Evolutionary conservation across 2,329 filamentous ascomycete genomes (phyloP).

Genomic region (Aureobasidium sp.): DNA sequence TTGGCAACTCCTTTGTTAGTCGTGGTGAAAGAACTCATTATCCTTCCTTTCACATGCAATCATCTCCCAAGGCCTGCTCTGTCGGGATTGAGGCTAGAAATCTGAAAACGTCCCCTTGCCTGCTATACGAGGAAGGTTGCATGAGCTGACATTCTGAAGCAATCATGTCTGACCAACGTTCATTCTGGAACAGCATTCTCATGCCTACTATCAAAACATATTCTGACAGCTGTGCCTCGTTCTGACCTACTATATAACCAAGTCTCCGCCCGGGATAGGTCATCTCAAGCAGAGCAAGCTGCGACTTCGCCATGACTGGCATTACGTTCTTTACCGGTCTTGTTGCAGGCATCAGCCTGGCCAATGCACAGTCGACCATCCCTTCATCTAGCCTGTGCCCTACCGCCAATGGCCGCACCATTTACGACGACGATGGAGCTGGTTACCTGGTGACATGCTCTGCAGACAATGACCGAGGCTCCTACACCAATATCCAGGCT

Average conservation of each 20-base stretch:
- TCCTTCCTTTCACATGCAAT: background rate
- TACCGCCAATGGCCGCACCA: conserved; percentile 19
- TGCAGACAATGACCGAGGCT: conserved; percentile 9
- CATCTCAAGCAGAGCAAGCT: background rate
- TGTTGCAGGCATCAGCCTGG: background rate
- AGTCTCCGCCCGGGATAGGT: background rate
- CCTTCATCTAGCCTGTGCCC: conserved; percentile 19
- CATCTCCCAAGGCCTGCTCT: background rate
- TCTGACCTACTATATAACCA: background rate
- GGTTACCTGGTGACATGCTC: conserved; percentile 12
- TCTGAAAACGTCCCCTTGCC: background rate
- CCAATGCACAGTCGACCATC: background rate
- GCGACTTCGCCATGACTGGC: background rate
- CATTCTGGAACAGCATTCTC: background rate
- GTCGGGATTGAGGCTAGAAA: background rate
- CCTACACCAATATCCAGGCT: conserved; percentile 15
- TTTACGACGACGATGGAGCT: conserved; percentile 16
- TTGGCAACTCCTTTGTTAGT: background rate
- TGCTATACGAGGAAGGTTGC: background rate
- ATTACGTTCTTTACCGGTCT: background rate
- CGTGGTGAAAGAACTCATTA: background rate
- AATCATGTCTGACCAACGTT: no score
- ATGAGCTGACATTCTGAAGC: background rate
- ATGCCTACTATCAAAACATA: background rate
- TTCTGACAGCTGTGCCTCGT: background rate